These are phyloP conservation scores for Psophocarpus tetragonolobus DNA, from an alignment of 306 rosid genomes.

Conservation along the genomic window DNA sequence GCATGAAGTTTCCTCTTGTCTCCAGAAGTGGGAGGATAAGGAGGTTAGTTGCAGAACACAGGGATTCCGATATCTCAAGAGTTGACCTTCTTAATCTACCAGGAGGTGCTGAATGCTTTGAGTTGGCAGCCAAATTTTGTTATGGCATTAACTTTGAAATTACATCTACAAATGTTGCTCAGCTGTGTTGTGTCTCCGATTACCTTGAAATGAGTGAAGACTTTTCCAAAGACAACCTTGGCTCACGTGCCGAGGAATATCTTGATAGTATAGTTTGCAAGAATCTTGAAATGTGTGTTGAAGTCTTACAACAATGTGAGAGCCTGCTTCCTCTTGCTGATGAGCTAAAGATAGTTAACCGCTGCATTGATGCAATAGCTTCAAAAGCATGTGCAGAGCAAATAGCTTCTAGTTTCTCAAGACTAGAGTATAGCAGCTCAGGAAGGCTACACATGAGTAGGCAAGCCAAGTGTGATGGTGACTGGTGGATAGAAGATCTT, in stretches of 20 bases:
- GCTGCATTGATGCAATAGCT: constrained; percentile 94
- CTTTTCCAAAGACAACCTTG: constrained; percentile 83
- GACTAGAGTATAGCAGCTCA: constrained; percentile 97
- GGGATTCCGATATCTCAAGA: constrained; percentile 87
- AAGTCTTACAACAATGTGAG: constrained; percentile 93
- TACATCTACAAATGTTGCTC: constrained; percentile 81
- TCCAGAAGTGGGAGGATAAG: constrained; percentile 96
- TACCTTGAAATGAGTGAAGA: constrained; percentile 97
- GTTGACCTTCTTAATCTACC: constrained; percentile 93
- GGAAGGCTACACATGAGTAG: constrained; percentile 95
- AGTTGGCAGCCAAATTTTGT: constrained; percentile 94
- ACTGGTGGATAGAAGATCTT: constrained; percentile 99
- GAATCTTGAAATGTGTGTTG: constrained; percentile 92
- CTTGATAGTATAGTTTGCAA: constrained; percentile 78
- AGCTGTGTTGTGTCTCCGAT: constrained; percentile 84
- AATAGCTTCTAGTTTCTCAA: constrained; percentile 95
- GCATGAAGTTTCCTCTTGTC: constrained; percentile 93
- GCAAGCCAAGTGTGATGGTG: constrained; percentile 84
- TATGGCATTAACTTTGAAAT: constrained; percentile 96
- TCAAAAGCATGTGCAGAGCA: constrained; percentile 97
- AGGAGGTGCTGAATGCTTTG: constrained; percentile 91
- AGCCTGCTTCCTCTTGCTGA: constrained; percentile 83
- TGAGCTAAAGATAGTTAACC: constrained; percentile 70
- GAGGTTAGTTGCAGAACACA: constrained; percentile 85
- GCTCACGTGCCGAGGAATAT: constrained; percentile 84